Percentiles rank a stretch among this genome's conserved stretches.
Evolutionary conservation across 2,329 filamentous ascomycete species (phyloP).

Genomic region (Penicillium olsonii): DNA sequence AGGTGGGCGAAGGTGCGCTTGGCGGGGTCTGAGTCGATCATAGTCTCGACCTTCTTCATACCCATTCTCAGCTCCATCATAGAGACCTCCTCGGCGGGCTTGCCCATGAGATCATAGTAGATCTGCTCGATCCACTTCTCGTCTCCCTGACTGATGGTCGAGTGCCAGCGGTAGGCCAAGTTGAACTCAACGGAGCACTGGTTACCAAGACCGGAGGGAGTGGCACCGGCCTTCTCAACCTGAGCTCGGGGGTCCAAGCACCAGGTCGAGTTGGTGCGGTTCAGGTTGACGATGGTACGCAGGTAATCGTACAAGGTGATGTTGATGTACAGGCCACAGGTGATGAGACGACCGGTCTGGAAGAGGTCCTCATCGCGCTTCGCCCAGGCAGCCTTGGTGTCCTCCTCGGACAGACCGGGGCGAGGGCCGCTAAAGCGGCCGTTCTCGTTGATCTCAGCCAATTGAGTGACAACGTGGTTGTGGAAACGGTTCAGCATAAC

Average conservation of each 20-base stretch:
- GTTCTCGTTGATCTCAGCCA: conserved; percentile 83
- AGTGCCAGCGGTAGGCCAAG: conserved; percentile 85
- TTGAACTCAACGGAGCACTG: conserved; percentile 88
- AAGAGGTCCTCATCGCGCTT: conserved; percentile 78
- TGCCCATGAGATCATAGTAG: conserved; percentile 64
- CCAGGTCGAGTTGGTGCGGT: conserved; percentile 74
- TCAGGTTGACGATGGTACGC: conserved; percentile 73
- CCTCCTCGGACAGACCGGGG: conserved; percentile 52
- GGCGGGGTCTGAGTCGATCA: conserved; percentile 65
- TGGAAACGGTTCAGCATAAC: conserved; percentile 78
- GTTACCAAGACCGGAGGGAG: conserved; percentile 74
- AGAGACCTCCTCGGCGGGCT: conserved; percentile 58
- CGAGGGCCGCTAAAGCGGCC: conserved; percentile 72
- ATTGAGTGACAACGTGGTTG: conserved; percentile 77
- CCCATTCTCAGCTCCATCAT: conserved; percentile 63
- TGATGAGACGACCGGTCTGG: conserved; percentile 73
- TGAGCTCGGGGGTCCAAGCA: conserved; percentile 75
- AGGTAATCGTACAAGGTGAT: conserved; percentile 78
- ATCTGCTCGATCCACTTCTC: conserved; percentile 77
- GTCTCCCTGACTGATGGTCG: conserved; percentile 72
- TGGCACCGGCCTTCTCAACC: conserved; percentile 61
- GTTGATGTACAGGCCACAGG: conserved; percentile 74
- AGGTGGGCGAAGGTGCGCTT: conserved; percentile 70
- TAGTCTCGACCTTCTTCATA: conserved; percentile 63
- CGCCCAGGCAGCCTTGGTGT: conserved; percentile 55